A percentile compares a stretch with the other conserved stretches of the same genome.
Conservation (phyloP, 2,329 filamentous ascomycete genomes). For the Onygenales sp. region DNA sequence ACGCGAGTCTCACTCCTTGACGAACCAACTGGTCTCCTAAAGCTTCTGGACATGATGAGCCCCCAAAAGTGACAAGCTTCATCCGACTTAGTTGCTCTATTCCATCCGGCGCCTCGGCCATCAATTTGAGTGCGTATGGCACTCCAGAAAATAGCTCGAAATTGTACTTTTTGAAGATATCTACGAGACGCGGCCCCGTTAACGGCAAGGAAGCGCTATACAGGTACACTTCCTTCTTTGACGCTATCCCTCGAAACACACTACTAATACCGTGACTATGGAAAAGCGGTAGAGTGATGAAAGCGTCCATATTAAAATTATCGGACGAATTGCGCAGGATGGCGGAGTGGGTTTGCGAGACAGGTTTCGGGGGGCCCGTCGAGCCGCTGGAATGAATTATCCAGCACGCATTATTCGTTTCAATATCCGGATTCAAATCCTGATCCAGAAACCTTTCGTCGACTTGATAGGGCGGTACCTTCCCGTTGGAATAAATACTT, state of each 20-base stretch:
- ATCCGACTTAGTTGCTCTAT: constrained; percentile 37
- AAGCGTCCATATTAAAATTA: constrained; percentile 38
- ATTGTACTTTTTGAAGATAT: constrained; percentile 33
- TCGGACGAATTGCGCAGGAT: constrained; percentile 40
- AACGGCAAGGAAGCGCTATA: constrained; percentile 49
- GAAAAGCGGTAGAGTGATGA: constrained; percentile 50
- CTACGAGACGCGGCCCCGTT: constrained; percentile 40
- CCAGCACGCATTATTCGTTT: constrained; percentile 27
- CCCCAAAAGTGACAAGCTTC: constrained; percentile 49
- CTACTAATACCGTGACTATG: constrained; percentile 51
- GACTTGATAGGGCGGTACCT: background rate
- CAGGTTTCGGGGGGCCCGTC: constrained; percentile 55
- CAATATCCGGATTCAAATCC: constrained; percentile 6
- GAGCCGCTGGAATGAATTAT: constrained; percentile 47
- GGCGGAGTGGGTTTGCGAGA: constrained; percentile 47
- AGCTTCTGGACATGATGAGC: constrained; percentile 50
- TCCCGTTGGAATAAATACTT: background rate
- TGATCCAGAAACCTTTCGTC: background rate
- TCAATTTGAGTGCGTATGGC: constrained; percentile 55
- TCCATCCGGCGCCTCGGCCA: constrained; percentile 50
- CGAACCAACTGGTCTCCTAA: constrained; percentile 46
- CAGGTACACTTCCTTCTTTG: constrained; percentile 41
- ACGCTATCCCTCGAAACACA: constrained; percentile 44
- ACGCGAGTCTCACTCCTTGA: constrained; percentile 45
- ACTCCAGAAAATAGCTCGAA: constrained; percentile 52